Evolutionary conservation across 169 alveolate species (phyloP), one percentile per base, ranked within the genome.

Genomic region (Cryptosporidium xiaoi): DNA sequence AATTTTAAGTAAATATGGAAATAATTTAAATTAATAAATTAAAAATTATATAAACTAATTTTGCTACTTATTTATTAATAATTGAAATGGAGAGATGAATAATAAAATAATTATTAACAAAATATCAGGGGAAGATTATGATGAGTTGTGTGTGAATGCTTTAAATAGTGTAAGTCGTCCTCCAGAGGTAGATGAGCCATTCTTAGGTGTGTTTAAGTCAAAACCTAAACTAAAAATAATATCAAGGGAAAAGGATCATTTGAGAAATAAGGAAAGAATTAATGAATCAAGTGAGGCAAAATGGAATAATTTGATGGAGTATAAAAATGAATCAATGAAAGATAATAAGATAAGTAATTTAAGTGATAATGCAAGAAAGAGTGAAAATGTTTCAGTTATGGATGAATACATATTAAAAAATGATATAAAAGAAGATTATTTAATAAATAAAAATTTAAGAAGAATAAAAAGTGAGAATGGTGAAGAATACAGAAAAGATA

Each of bases 121-220:
- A 27, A 13, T 31, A 53, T 16, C 8, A 36, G 33, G 15, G 50
- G 51, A 29, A 8, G 20, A 53, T 8, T 34, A 18, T 66, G 77
- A 77, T 12, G 71, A 77, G 44, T 62, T 77, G 36, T 77, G 87
- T 48, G 20, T 77, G 20, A 77, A 62, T 24, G 87, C 71, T 29
- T 48, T 77, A 53, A 77, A 77, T 48, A 62, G 36, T 62, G 31
- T 77, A 64, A 40, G n/a, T 20, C 50, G 87, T 10, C 87, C 87
- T 60, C 87, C 87, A 5, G 87, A 77, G 20, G 27, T 77, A 60
- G 87, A 77, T 62, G 87, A 77, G 62, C 64, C 87, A 3, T 62
- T 62, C 34, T 56, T 69, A 15, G 83, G 44, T 15, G 16, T 69
- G 31, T 69, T 69, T 64, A 69, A 36, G 4, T 66, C 83, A 40